Conservation (phyloP, 352 stramenopile genomes). For the Globisporangium cederbergense region DNA sequence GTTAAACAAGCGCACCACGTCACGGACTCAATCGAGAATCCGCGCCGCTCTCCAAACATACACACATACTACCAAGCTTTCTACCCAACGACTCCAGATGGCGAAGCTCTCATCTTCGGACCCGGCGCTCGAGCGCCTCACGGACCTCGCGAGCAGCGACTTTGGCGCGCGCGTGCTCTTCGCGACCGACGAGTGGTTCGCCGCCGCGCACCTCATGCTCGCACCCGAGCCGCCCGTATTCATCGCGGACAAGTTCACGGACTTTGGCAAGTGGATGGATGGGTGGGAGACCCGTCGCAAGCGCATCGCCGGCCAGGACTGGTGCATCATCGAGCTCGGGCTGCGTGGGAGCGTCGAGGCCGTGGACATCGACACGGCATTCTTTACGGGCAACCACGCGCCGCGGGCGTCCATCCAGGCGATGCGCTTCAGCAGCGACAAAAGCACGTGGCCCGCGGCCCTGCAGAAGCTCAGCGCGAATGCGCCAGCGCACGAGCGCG, state of each 20-base stretch:
- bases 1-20: too few species aligned
- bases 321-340: slow-evolving; percentile 89
- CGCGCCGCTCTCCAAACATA: slow-evolving; percentile 1
- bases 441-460: slow-evolving; percentile 28
- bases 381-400: slow-evolving; percentile 92
- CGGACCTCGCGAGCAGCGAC: slow-evolving; percentile 56
- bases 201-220: slow-evolving; percentile 82
- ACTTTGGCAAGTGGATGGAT: slow-evolving; percentile 95
- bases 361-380: slow-evolving; percentile 91
- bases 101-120: slow-evolving; percentile 1
- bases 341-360: slow-evolving; percentile 53
- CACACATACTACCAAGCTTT: not conserved
- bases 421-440: slow-evolving; percentile 41
- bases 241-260: slow-evolving; percentile 89
- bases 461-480: slow-evolving; percentile 40
- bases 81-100: not conserved
- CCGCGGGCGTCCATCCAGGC: slow-evolving; percentile 89
- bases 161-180: slow-evolving; percentile 81
- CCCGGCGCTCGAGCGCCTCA: slow-evolving; percentile 35
- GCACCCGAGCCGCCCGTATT: slow-evolving; percentile 76
- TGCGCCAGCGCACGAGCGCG: slow-evolving; percentile 31
- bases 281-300: slow-evolving; percentile 94
- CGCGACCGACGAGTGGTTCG: slow-evolving; percentile 94
- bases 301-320: slow-evolving; percentile 85
- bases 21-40: slow-evolving; percentile 2